A percentile compares a stretch with the other conserved stretches of the same genome.
These are phyloP conservation scores for Marasmius oreades DNA, from an alignment of 1,284 basidiomycete genomes.

Conservation along the genomic window DNA sequence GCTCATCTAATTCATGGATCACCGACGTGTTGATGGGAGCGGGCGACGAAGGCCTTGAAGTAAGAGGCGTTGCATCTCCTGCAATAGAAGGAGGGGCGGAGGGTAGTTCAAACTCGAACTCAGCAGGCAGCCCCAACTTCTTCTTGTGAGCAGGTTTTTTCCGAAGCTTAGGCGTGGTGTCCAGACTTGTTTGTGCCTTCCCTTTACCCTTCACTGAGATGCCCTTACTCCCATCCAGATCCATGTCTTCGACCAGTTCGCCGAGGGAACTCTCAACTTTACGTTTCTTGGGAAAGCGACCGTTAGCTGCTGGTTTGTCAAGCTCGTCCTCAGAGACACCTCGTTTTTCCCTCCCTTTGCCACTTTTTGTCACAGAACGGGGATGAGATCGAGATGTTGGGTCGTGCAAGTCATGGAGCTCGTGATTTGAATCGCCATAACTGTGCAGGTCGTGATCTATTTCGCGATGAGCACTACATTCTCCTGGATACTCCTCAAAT, in stretches of 20 bases:
- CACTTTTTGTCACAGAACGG: conserved; percentile 26
- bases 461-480: conserved; percentile 5
- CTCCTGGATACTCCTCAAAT: conserved; percentile 9
- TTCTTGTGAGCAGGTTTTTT: conserved; percentile 36
- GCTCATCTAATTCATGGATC: conserved; percentile 69
- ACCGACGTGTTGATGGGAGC: conserved; percentile 51
- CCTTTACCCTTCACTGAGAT: conserved; percentile 30
- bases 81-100: conserved; percentile 57
- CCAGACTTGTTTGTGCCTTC: conserved; percentile 30
- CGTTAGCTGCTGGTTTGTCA: conserved; percentile 25
- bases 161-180: conserved; percentile 20
- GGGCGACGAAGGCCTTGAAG: conserved; percentile 63
- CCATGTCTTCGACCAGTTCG: conserved; percentile 6
- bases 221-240: conserved; percentile 2
- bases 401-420: conserved; percentile 4
- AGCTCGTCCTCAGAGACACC: conserved; percentile 40
- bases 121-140: conserved; percentile 34
- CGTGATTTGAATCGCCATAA: conserved; percentile 1
- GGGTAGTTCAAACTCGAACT: conserved; percentile 44
- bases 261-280: conserved; percentile 33
- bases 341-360: conserved; percentile 48
- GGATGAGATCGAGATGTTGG: conserved; percentile 10
- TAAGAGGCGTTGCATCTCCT: conserved; percentile 50
- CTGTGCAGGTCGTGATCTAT: background rate
- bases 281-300: conserved; percentile 42